Conservation (phyloP, 208 protist genomes). For the Entamoeba histolytica region DNA sequence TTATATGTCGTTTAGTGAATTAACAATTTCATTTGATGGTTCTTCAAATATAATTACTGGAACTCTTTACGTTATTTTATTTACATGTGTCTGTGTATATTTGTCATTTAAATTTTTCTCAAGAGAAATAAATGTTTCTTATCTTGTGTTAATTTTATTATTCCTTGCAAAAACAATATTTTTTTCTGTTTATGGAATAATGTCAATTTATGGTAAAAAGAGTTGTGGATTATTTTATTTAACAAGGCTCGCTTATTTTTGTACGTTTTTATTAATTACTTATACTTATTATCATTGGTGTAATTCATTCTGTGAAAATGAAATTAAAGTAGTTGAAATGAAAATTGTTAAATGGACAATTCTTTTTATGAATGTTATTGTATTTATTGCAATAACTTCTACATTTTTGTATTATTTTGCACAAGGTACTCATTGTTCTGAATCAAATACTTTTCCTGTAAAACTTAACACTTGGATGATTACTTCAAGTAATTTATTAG, state of each 20-base stretch:
- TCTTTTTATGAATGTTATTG: neutral
- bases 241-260: neutral
- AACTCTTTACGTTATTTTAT: too few species aligned
- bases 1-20: too few species aligned
- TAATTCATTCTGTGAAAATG: neutral
- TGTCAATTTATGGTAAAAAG: neutral
- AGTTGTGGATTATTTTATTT: neutral
- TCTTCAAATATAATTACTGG: too few species aligned
- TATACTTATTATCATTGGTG: neutral
- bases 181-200: neutral
- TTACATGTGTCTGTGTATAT: too few species aligned
- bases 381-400: neutral
- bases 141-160: neutral
- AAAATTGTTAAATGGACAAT: neutral
- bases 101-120: too few species aligned
- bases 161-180: neutral
- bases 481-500: neutral
- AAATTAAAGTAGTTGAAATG: neutral
- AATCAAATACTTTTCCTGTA: neutral
- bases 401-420: neutral
- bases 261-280: neutral
- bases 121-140: too few species aligned
- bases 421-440: neutral
- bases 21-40: too few species aligned
- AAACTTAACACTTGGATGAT: neutral